A percentile compares a stretch with the other conserved stretches of the same genome.
Conservation (phyloP, 2,329 filamentous ascomycete species). For the Cercospora beticola region DNA sequence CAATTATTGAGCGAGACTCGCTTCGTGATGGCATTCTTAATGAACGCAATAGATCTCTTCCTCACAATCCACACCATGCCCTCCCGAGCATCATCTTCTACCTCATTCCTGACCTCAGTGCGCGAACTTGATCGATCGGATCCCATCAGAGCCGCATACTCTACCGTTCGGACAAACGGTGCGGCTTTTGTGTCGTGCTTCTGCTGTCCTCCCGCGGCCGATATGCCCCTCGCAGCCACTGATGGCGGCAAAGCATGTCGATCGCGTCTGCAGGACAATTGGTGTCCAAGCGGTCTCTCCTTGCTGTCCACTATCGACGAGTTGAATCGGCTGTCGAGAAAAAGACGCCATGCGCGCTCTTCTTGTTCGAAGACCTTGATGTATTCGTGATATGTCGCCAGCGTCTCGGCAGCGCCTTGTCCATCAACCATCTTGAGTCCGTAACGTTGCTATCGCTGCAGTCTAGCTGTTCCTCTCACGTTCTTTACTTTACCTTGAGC, state of each 20-base stretch:
- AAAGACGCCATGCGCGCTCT: background rate
- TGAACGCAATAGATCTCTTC: background rate
- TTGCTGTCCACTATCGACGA: background rate
- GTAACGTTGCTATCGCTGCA: background rate
- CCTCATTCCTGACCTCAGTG: background rate
- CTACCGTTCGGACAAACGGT: background rate
- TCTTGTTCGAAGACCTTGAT: background rate
- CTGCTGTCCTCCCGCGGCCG: background rate
- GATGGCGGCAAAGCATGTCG: slow-evolving; percentile 17
- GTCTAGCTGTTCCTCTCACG: no score
- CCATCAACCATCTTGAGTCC: background rate
- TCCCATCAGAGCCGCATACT: background rate
- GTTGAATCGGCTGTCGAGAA: background rate
- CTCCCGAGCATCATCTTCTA: background rate
- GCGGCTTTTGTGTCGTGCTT: background rate
- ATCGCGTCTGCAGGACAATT: background rate
- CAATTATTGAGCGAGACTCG: background rate
- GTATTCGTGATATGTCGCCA: background rate
- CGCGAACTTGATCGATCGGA: background rate
- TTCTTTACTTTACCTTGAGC: no score
- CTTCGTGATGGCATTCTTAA: background rate
- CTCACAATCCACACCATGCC: background rate
- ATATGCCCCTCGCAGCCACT: background rate
- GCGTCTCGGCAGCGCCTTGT: background rate
- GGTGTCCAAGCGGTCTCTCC: background rate